Base-by-base conservation (phyloP, 2,329 filamentous ascomycete species). In the Penicillium sp. region DNA sequence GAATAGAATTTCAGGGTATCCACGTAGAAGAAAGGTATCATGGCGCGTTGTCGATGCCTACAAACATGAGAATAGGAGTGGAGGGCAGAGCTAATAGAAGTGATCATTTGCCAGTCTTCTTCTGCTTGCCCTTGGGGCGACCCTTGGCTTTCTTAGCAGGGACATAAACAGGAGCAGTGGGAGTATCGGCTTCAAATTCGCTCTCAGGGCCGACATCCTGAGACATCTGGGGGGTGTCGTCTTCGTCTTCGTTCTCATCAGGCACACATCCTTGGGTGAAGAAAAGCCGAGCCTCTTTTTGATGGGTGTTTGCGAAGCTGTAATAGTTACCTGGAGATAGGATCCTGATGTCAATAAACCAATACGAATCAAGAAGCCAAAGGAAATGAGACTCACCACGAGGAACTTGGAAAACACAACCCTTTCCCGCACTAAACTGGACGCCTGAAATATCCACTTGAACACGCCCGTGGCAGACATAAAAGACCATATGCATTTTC, bases 401-500 rank as follows among this genome's bases (percentile, higher is more conserved):
- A 24, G 94, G 94, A 59, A 99, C 92, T 73, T 96, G 92, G 83
- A 90, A 97, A 73, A 92, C 89, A 51, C 93, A 93, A 39, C 93
- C 92, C 65, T 89, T 91, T 37, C 87, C 86, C 61, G 96, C 92
- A 55, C 88, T 86, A 71, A 99, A 97, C 56, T 74, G 73, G 7
- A 78, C 72, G 5, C 74, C 74, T 7, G 72, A 74, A 13, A 77
- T 89, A 29, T 85, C 89, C 20, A 96, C 92, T 62, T 86, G 81
- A 20, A 97, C 91, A 61, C 89, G 86, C 22, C 94, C 94, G 43
- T 84, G 83, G 65, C 91, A 88, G 31, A 99, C 89, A 66, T 96
- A 97, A 74, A 97, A 97, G 1, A 89, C 87, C 88, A 99, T 94
- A 70, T 97, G 92, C 90, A 97, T 97, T 77, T 89, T 92, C 60